Conservation (phyloP, 371 early-diverging fungal genomes). For the Syncephalastrum sp. region DNA sequence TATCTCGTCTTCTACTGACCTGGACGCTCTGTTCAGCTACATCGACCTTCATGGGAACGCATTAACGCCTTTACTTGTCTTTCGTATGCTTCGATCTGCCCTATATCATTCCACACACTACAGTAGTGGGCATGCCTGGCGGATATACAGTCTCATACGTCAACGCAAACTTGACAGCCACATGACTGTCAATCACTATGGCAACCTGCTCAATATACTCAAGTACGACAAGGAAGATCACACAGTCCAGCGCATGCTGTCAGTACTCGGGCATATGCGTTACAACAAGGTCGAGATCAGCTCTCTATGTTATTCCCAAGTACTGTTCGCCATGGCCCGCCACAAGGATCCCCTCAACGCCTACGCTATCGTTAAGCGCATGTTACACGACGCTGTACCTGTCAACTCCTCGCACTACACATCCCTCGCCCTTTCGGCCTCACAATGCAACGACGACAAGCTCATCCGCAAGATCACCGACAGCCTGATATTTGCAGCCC, state of each 20-base stretch:
- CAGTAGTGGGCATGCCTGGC: conserved; percentile 28
- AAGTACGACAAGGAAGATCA: conserved; percentile 23
- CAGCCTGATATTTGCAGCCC: too few species aligned
- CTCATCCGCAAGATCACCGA: too few species aligned
- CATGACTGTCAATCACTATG: conserved; percentile 38
- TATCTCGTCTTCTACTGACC: conserved; percentile 7
- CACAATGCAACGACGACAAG: too few species aligned
- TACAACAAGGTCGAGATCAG: conserved; percentile 5
- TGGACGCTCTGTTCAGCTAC: conserved; percentile 11
- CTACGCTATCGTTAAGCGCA: conserved; percentile 20
- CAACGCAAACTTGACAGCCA: conserved; percentile 19
- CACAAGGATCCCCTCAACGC: conserved; percentile 23
- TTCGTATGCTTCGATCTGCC: conserved; percentile 28
- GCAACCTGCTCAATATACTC: conserved; percentile 32
- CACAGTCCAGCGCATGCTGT: conserved; percentile 19
- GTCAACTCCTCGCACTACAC: conserved; percentile 27
- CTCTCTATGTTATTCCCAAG: conserved; percentile 25
- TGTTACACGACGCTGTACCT: conserved; percentile 10
- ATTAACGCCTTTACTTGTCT: conserved; percentile 12
- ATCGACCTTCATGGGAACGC: conserved; percentile 1
- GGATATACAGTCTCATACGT: conserved; percentile 35
- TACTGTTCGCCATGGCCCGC: conserved; percentile 35
- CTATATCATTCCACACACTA: conserved; percentile 29
- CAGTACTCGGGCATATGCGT: conserved; percentile 30
- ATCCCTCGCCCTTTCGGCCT: conserved; percentile 21